Evolutionary conservation across 1,284 basidiomycete species (phyloP), one percentile per base, ranked within the genome.

Genomic region (Hymenochaete sp.): DNA sequence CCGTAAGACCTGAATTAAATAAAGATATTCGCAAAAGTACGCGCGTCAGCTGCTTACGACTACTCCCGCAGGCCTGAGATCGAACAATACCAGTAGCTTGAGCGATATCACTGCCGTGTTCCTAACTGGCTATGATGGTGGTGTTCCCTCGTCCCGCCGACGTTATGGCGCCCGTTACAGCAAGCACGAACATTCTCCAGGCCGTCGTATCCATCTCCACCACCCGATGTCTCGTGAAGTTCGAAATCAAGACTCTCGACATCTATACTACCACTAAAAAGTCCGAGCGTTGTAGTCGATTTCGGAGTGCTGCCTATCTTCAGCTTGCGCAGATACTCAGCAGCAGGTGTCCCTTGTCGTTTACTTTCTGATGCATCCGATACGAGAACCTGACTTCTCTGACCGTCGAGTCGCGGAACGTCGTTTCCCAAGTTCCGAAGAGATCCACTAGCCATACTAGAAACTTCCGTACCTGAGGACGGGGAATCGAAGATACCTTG

Each of bases 101-200:
- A n/a, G n/a, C n/a, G n/a, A n/a, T n/a, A n/a, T n/a, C n/a, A n/a
- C n/a, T n/a, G n/a, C n/a, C n/a, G n/a, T n/a, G n/a, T n/a, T n/a
- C n/a, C n/a, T n/a, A n/a, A n/a, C n/a, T 78, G 75, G 47, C 79
- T 74, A 46, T 75, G 72, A 42, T 75, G 71, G 38, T 66, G 63
- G 24, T 53, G 51, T 24, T 62, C 59, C 14, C 74, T 68, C 16
- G 72, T 65, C 47, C 72, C 72, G 0, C 80, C 80, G 28, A 88
- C 82, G 0, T 84, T 86, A 63, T 98, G 95, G 37, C 72, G 76
- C 56, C 95, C 95, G 61, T 93, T 89, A 58, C 93, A 97, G 63
- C 93, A 97, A 1, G 92, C 92, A 26, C 91, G 76, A 21, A 95
- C 91, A 57, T 96, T 95, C 64, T 97, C 93, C 38, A 98, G 60